phyloP scores from a whole-genome alignment of 2,329 filamentous ascomycete genomes.

The Trichoderma sp. region DNA sequence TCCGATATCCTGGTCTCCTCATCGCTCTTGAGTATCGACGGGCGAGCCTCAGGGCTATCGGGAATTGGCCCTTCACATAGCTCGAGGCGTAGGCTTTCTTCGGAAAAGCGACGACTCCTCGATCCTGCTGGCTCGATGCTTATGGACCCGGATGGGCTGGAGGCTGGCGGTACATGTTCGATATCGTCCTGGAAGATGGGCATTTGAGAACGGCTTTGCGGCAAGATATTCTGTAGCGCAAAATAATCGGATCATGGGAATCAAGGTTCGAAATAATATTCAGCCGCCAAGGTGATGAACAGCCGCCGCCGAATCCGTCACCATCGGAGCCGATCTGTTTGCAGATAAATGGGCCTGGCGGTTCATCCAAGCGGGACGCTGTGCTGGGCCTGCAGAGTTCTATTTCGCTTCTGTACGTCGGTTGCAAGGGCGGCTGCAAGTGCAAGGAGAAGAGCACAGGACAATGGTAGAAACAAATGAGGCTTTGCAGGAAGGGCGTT shows the following conservation, averaged over 20 bases:
- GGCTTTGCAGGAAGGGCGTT: background rate
- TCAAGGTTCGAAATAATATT: background rate
- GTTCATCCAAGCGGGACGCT: conserved; percentile 22
- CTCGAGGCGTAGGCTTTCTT: conserved; percentile 63
- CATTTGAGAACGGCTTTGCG: conserved; percentile 43
- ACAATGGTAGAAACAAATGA: background rate
- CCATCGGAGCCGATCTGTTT: conserved; percentile 21
- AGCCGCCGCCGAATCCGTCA: conserved; percentile 17
- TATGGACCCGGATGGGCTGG: conserved; percentile 27
- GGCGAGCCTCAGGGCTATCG: conserved; percentile 41
- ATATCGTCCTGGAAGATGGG: conserved; percentile 60
- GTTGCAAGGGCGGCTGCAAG: conserved; percentile 8
- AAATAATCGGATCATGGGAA: conserved; percentile 10
- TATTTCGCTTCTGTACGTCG: conserved; percentile 7
- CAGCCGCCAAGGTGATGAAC: conserved; percentile 17
- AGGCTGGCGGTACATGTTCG: conserved; percentile 38
- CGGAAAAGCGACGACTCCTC: conserved; percentile 46
- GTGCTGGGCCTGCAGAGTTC: background rate
- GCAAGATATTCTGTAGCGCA: conserved; percentile 24
- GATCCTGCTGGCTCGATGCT: conserved; percentile 27
- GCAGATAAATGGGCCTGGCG: background rate
- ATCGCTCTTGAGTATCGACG: conserved; percentile 31
- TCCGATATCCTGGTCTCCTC: conserved; percentile 51
- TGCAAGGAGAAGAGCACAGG: background rate
- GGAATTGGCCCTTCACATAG: conserved; percentile 60